phyloP scores from a whole-genome alignment of 257 asterid species.

The Forsythia suspensa region DNA sequence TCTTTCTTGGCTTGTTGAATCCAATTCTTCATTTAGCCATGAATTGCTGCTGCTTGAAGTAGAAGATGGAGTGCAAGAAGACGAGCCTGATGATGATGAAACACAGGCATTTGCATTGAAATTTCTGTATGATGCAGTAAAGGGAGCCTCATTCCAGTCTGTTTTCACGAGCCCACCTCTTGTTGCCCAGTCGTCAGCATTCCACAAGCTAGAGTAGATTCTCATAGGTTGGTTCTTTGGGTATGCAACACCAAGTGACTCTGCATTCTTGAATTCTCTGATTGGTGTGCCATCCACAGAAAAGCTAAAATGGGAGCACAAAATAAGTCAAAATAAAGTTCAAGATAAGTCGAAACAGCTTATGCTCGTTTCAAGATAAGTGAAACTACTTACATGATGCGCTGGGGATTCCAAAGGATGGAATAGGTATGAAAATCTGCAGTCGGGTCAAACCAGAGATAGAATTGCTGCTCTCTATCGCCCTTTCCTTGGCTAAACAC shows the following conservation, averaged over 20 bases:
- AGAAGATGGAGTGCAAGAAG: conserved; percentile 23
- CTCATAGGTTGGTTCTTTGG: conserved; percentile 38
- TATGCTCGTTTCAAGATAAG: no score
- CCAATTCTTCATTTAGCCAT: conserved; percentile 36
- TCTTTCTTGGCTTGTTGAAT: conserved; percentile 28
- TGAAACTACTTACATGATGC: conserved; percentile 26
- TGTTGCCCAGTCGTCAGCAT: conserved; percentile 44
- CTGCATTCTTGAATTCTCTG: conserved; percentile 31
- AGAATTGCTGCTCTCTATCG: conserved; percentile 35
- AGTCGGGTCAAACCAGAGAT: conserved; percentile 45
- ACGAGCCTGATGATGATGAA: conserved; percentile 20
- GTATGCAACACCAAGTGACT: conserved; percentile 26
- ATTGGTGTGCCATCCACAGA: conserved; percentile 34
- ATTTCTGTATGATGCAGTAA: conserved; percentile 37
- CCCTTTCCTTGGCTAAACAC: conserved; percentile 40
- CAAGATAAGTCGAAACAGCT: background rate
- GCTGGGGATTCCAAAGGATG: conserved; percentile 39
- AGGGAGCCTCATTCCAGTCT: conserved; percentile 36
- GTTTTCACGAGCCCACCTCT: conserved; percentile 44
- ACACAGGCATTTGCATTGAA: conserved; percentile 31
- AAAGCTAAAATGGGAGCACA: conserved; percentile 19
- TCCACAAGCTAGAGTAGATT: conserved; percentile 36
- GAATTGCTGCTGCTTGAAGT: background rate
- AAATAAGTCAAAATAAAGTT: background rate
- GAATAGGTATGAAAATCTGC: conserved; percentile 42